These are phyloP conservation scores for Scedosporium apiospermum DNA, from an alignment of 2,329 filamentous ascomycete species.

Conservation along the genomic window DNA sequence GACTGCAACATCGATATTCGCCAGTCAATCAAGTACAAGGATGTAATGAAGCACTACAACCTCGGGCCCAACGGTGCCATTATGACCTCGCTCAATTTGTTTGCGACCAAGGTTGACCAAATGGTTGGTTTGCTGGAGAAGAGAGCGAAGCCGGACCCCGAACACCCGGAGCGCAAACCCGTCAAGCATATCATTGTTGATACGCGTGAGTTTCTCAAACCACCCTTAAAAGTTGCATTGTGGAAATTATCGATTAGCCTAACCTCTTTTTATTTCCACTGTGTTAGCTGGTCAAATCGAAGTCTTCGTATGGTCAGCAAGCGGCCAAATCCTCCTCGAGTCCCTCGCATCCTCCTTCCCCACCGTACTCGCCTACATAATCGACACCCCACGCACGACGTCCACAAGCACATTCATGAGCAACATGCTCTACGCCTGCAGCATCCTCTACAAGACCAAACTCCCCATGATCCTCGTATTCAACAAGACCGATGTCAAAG, in stretches of 20 bases:
- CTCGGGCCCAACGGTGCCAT: conserved; percentile 96
- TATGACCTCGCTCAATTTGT: conserved; percentile 88
- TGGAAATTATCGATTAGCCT: neutral
- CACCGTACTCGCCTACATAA: conserved; percentile 93
- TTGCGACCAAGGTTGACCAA: conserved; percentile 97
- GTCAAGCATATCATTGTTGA: conserved; percentile 86
- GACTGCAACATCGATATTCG: conserved; percentile 98
- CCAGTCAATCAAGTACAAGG: conserved; percentile 97
- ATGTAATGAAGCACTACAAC: conserved; percentile 99
- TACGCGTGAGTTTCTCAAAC: conserved; percentile 44
- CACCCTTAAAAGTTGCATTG: neutral
- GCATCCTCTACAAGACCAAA: conserved; percentile 97
- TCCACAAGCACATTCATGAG: conserved; percentile 98
- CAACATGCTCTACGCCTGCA: conserved; percentile 99
- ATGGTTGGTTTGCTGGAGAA: conserved; percentile 85
- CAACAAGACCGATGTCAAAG: conserved; percentile 96
- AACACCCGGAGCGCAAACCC: conserved; percentile 48
- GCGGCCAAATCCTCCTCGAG: conserved; percentile 86
- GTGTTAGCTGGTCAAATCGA: conserved; percentile 76
- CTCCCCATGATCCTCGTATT: conserved; percentile 98
- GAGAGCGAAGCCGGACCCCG: conserved; percentile 57
- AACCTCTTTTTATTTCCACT: neutral
- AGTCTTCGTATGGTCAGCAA: conserved; percentile 97
- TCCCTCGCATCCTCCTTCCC: conserved; percentile 90
- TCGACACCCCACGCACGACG: conserved; percentile 88